Evolutionary conservation across 306 rosid species (phyloP), one percentile per base, ranked within the genome.

Genomic region (Trifolium fragiferum): DNA sequence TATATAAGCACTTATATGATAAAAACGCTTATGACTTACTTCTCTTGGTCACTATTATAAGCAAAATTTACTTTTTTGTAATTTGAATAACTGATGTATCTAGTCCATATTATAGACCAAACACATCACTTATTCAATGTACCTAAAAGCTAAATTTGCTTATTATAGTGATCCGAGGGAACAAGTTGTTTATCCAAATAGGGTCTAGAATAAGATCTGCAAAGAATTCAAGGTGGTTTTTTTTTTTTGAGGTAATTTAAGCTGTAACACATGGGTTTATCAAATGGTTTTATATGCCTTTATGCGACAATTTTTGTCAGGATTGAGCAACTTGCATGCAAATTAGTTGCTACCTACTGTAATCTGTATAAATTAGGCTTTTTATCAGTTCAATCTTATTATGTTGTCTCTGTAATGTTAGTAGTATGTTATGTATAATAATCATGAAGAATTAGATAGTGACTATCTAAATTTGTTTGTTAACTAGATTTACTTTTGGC

Each of bases 291-390:
- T 59, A 55, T 59, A 5, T 76, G 61, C 12, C 30, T 13, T 33
- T 69, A 23, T 40, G 37, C 32, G 13, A 25, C 4, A 4, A 44
- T 69, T 33, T 37, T 23, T 71, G 41, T 49, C 15, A 16, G 21
- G 49, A 14, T 62, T 62, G 68, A 50, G 63, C 19, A 33, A 60
- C 23, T 41, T 70, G 68, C 23, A 19, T 75, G 64, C 20, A 60
- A 55, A 14, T 53, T 18, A 44, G n/a, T 33, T 50, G 50, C 50
- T 0, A 23, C 16, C 51, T 11, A 37, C 40, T 37, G 40, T 27
- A 47, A 13, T 80, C 54, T 27, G 23, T 41, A 38, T 41, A 38
- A 68, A 38, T 30, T 74, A 23, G 50, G 23, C 14, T 68, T 50
- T 79, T 8, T 37, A 32, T 30, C 12, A 8, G 15, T 53, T n/a